phyloP scores from a whole-genome alignment of 1,284 basidiomycete species.

The Sporisorium iseilematis-ciliati region DNA sequence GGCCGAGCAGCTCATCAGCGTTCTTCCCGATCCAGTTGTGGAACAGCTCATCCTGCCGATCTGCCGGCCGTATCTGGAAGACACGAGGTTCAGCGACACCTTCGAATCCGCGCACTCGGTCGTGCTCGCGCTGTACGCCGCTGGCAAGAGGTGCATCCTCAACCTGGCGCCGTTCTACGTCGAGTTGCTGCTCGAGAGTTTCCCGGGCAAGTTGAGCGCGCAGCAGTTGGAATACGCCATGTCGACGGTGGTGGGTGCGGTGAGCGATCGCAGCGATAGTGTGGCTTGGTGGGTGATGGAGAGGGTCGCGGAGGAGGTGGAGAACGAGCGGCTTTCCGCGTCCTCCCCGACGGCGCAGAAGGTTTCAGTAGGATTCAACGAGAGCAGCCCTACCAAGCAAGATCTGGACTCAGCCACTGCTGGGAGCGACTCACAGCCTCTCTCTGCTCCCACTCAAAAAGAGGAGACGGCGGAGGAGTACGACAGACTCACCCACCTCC shows the following conservation, averaged over 20 bases:
- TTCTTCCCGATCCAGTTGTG: conserved; percentile 61
- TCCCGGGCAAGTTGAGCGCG: conserved; percentile 37
- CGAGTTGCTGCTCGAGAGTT: conserved; percentile 53
- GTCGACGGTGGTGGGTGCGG: conserved; percentile 57
- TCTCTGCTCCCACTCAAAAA: background rate
- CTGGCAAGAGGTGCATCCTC: conserved; percentile 47
- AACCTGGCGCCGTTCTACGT: conserved; percentile 65
- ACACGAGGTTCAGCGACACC: conserved; percentile 58
- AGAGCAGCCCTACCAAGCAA: conserved; percentile 20
- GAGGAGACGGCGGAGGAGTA: conserved; percentile 9
- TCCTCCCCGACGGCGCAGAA: too few species aligned
- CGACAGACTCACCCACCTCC: conserved; percentile 36
- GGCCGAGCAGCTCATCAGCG: conserved; percentile 60
- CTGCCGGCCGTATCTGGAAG: conserved; percentile 59
- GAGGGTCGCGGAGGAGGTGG: conserved; percentile 50
- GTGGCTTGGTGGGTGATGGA: conserved; percentile 63
- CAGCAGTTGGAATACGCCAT: conserved; percentile 61
- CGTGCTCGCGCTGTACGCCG: conserved; percentile 58
- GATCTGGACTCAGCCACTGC: conserved; percentile 21
- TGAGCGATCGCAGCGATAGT: conserved; percentile 61
- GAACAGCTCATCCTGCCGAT: conserved; percentile 55
- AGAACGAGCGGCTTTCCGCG: conserved; percentile 20
- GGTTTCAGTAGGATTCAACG: conserved; percentile 23
- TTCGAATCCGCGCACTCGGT: conserved; percentile 68
- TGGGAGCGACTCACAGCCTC: conserved; percentile 20